Base-by-base conservation (phyloP, 1,284 basidiomycete species). In the Agroathelia rolfsii region DNA sequence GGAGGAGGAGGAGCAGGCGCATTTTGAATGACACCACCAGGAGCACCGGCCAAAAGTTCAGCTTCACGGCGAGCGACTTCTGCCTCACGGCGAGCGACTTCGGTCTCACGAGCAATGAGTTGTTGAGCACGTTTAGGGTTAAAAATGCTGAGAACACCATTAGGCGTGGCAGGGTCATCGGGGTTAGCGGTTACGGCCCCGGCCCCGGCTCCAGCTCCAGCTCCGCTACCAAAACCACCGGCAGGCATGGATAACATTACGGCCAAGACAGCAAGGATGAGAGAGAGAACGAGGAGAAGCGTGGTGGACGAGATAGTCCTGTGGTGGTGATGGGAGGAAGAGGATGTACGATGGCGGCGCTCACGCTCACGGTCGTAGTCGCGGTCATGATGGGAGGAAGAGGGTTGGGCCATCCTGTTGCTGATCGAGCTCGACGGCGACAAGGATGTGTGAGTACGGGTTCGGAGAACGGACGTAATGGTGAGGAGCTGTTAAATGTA, bases 271-370 rank as follows among this genome's bases (percentile, higher is more conserved):
- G 82, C 83, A 12, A 87, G 65, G 31, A 87, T 73, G 28, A 87
- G 75, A 10, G 83, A 86, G 32, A 87, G 69, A 29, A 86, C 80
- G 24, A 87, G 74, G 36, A 87, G 70, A 28, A 87, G 73, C 6
- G 84, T 87, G 0, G 83, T 87, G n/a, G 82, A 86, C 6, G 84
- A 87, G 42, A 87, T 85, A 34, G 83, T 86, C 38, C 84, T 67
- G 46, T 81, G 77, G 41, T 84, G 81, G 49, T 81, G 80, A 48
- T 78, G 76, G 32, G 63, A 63, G 30, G 75, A 69, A 24, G 70
- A 69, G 32, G 67, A 66, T 38, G 61, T 61, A 44, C 65, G 59
- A 21, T 64, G 58, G 34, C 58, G 54, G n/a, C 55, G 56, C 21
- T 71, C 60, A 30, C 61, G 61, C 45, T 50, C 63, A 14, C 73